Percentiles rank a stretch among this genome's conserved stretches.
phyloP scores from a whole-genome alignment of 2,329 filamentous ascomycete species.

The Cytospora paraplurivora region DNA sequence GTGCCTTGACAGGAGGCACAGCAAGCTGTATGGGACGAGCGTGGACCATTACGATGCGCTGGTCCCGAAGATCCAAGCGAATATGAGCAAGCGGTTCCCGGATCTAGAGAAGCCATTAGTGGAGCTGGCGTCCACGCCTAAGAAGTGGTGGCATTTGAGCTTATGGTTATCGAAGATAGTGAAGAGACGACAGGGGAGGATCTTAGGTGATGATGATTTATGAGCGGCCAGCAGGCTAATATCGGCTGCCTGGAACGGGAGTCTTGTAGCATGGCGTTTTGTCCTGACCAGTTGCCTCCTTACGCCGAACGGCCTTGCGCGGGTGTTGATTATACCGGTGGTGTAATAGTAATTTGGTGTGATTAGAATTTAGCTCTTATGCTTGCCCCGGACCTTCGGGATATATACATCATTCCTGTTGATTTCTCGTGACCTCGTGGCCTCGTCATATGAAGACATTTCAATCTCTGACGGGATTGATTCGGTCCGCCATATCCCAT shows the following conservation, averaged over 20 bases:
- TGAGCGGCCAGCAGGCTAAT: background rate
- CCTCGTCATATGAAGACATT: background rate
- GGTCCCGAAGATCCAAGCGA: conserved; percentile 25
- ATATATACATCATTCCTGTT: conserved; percentile 9
- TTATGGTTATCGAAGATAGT: conserved; percentile 25
- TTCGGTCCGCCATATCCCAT: background rate
- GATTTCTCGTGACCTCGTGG: background rate
- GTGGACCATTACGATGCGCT: conserved; percentile 25
- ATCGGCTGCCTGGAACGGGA: too few relatives aligned
- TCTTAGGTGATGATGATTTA: background rate
- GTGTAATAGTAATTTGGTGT: background rate
- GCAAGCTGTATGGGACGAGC: conserved; percentile 17
- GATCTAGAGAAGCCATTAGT: conserved; percentile 21
- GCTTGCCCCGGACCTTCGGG: conserved; percentile 1
- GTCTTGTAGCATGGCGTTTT: background rate
- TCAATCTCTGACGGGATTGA: background rate
- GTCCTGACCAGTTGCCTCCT: background rate
- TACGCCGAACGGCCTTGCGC: background rate
- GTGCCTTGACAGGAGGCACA: conserved; percentile 22
- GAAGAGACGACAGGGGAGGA: conserved; percentile 19
- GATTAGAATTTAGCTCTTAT: conserved; percentile 18
- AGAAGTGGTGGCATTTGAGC: conserved; percentile 23
- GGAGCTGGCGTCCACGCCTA: conserved; percentile 9
- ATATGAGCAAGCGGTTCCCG: conserved; percentile 20
- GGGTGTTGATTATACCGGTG: background rate